phyloP scores from a whole-genome alignment of 1,139 yeast species.

The Martiniozyma asiatica region DNA sequence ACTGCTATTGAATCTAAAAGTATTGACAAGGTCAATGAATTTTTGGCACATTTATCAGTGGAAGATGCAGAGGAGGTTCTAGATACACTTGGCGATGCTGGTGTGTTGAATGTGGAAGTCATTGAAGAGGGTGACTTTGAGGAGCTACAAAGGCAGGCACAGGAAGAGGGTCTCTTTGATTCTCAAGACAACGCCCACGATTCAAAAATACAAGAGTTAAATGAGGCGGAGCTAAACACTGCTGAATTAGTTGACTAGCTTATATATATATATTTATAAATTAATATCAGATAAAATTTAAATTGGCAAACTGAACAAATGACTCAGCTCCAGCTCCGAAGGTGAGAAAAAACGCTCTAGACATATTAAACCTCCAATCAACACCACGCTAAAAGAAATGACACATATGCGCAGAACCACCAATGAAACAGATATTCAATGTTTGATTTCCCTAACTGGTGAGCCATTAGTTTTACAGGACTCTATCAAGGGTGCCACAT shows the following conservation, averaged over 20 bases:
- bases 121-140: constrained; percentile 58
- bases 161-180: too few species aligned
- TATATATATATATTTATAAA: too few species aligned
- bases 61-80: constrained; percentile 73
- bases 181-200: too few species aligned
- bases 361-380: background rate
- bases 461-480: constrained; percentile 30
- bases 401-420: constrained; percentile 27
- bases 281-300: too few species aligned
- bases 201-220: too few species aligned
- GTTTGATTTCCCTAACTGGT: constrained; percentile 76
- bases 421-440: constrained; percentile 87
- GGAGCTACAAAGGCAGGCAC: constrained; percentile 26
- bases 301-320: too few species aligned
- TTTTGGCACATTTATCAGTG: constrained; percentile 63
- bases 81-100: constrained; percentile 66
- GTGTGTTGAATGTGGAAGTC: constrained; percentile 73
- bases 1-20: constrained; percentile 61
- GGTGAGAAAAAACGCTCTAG: too few species aligned
- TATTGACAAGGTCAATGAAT: constrained; percentile 72
- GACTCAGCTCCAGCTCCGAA: too few species aligned
- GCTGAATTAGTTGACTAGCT: too few species aligned
- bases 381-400: constrained; percentile 3
- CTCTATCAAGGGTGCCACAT: constrained; percentile 7
- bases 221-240: too few species aligned